A percentile compares a stretch with the other conserved stretches of the same genome.
These are phyloP conservation scores for Kalaharituber pfeilii DNA, from an alignment of 2,329 filamentous ascomycete genomes.

Conservation along the genomic window DNA sequence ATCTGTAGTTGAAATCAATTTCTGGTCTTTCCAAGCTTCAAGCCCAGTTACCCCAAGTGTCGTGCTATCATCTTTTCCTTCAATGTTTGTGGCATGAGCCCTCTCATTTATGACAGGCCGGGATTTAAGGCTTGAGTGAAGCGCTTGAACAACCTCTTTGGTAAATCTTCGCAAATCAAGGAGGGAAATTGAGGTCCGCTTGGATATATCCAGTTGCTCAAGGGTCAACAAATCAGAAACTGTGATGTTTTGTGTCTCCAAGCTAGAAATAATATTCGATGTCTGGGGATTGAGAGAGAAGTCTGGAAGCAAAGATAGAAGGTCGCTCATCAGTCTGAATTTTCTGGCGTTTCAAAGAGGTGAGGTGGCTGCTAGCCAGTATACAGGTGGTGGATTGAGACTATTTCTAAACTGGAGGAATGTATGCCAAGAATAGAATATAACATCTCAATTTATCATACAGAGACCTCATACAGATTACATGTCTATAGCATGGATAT, in stretches of 20 bases:
- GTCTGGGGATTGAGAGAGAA: conserved; percentile 52
- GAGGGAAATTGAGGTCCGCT: conserved; percentile 64
- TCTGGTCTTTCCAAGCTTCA: conserved; percentile 26
- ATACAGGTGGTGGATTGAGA: background rate
- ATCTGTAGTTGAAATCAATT: conserved; percentile 65
- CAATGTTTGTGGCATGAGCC: conserved; percentile 1
- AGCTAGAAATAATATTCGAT: conserved; percentile 55
- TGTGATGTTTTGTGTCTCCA: conserved; percentile 62
- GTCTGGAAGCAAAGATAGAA: conserved; percentile 62
- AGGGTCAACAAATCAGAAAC: conserved; percentile 73
- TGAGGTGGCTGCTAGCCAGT: too few relatives aligned
- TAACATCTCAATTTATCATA: conserved; percentile 6
- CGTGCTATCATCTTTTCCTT: conserved; percentile 17
- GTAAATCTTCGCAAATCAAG: conserved; percentile 61
- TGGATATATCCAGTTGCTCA: conserved; percentile 66
- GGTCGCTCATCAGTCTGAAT: conserved; percentile 64
- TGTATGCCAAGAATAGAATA: background rate
- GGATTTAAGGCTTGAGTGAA: conserved; percentile 43
- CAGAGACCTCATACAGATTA: background rate
- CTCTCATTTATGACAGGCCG: background rate
- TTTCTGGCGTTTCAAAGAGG: too few relatives aligned
- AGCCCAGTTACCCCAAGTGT: conserved; percentile 24
- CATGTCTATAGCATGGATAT: too few relatives aligned
- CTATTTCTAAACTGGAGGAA: too few relatives aligned
- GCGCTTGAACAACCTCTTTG: conserved; percentile 45